Base-by-base conservation (phyloP, 1,139 yeast genomes). In the Pichia terricola region DNA sequence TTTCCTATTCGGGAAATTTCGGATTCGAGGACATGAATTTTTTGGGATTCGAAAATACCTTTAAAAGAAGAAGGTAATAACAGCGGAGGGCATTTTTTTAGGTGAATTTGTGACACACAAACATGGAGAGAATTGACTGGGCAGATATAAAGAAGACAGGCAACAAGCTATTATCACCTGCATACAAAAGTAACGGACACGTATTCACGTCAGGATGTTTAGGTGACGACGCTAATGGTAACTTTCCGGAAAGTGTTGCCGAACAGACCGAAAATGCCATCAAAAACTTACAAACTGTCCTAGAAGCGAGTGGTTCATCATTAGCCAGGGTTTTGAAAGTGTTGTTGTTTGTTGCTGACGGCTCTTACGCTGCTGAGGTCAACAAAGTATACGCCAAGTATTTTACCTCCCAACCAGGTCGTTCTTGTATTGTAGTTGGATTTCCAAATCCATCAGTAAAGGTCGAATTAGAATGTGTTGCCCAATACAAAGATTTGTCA, bases 241-340 rank as follows among this genome's bases (percentile, higher is more conserved):
- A 45, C 0, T 34, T 46, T 10, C 44, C 53, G 3, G 46, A 48
- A 39, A 39, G 44, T 37, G 47, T 46, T 25, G 33, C 35, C 6
- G 48, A 48, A 39, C 79, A 74, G 58, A 67, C 76, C n/a, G 63
- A 61, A 50, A 53, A 61, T 46, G 76, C 76, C 28, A 66, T 72
- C 44, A 58, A 60, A 35, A 72, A 70, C 54, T 63, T 77, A 45
- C 63, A 68, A 48, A 64, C 64, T 5, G 69, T 72, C 3, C 62
- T 77, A 45, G 57, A 56, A 40, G 65, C 64, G 4, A 53, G 74
- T 34, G 79, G 77, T 3, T 66, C 79, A 1, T 63, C 70, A n/a
- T 43, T 73, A 34, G 75, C 71, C 49, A 66, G 68, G 48, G 77
- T 69, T 9, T 57, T 77, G 57, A 77, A 77, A 61, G 79, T 75